These are phyloP conservation scores for Plasmodium coatneyi DNA, from an alignment of 169 alveolate genomes.

Conservation along the genomic window DNA sequence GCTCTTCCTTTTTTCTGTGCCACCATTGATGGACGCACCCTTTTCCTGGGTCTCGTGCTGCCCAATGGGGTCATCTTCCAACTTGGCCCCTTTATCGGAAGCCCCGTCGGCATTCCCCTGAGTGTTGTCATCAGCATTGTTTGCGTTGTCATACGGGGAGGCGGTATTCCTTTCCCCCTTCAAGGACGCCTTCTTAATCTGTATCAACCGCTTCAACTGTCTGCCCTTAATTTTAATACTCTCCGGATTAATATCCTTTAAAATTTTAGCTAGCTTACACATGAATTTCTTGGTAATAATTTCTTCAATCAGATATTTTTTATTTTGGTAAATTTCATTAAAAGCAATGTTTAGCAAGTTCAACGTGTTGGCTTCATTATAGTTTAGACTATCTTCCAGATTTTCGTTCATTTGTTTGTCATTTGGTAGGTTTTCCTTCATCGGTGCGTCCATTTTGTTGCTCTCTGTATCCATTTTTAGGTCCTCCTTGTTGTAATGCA, in stretches of 20 bases:
- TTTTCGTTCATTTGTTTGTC: constrained; percentile 54
- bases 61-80: not conserved
- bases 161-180: not conserved
- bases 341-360: constrained; percentile 65
- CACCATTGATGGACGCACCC: not conserved
- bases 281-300: constrained; percentile 58
- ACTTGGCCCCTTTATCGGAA: not conserved
- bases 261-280: constrained; percentile 29
- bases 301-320: constrained; percentile 45
- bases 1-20: constrained; percentile 37
- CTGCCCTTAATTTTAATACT: constrained; percentile 45
- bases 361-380: constrained; percentile 71
- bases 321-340: constrained; percentile 53
- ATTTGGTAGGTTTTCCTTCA: not conserved
- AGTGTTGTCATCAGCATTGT: not conserved
- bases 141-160: not conserved
- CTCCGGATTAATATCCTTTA: constrained; percentile 43
- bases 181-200: not conserved
- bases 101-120: not conserved
- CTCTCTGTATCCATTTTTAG: not conserved
- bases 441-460: not conserved
- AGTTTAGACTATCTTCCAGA: constrained; percentile 70
- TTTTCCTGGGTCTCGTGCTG: not conserved
- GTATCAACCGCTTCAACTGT: constrained; percentile 38
- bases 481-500: not conserved